Evolutionary conservation across 768 basidiomycete genomes (phyloP), one percentile per base, ranked within the genome.

Genomic region (Pleurotus platypus): DNA sequence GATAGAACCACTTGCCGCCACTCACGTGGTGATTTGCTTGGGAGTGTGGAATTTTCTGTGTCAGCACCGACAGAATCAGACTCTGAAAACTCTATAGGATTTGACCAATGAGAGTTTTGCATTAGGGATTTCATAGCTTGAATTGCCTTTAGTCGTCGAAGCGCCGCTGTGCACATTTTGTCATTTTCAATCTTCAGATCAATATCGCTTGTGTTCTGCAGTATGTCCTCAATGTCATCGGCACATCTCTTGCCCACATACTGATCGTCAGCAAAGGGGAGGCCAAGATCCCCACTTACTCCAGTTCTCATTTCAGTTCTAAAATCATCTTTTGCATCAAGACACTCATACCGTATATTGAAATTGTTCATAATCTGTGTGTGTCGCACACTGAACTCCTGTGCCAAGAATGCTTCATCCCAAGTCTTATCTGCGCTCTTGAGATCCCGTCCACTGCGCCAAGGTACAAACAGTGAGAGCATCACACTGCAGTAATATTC

Each of bases 261-360:
- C 46, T 13, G n/a, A n/a, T 40, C 43, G 8, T 27, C 27, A 27
- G 5, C 8, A 8, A 27, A 27, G 9, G n/a, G n/a, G 22, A 26
- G 12, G 26, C 16, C 35, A 13, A 27, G 40, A 7, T 16, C 3
- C 1, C 16, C 6, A n/a, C 6, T 37, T 53, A 38, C 16, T 13
- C 27, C 24, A 38, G 16, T 16, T 38, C 48, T 56, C 26, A 27
- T 49, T 22, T 46, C 24, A 62, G 27, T 45, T 61, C 55, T 15
- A 45, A 64, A 71, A 50, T 73, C 71, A 63, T 76, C 70, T 39
- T 66, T 53, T 2, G 67, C 67, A 67, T 75, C 72, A 26, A 66
- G 42, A 55, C 74, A 75, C 59, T 76, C 71, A 65, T 73, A 70
- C n/a, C 57, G 40, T 2, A 75, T 24, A 45, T 76, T 66, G 56